Conservation (phyloP, 192 early-diverging fungal genomes). For the Backusella morwellensis region DNA sequence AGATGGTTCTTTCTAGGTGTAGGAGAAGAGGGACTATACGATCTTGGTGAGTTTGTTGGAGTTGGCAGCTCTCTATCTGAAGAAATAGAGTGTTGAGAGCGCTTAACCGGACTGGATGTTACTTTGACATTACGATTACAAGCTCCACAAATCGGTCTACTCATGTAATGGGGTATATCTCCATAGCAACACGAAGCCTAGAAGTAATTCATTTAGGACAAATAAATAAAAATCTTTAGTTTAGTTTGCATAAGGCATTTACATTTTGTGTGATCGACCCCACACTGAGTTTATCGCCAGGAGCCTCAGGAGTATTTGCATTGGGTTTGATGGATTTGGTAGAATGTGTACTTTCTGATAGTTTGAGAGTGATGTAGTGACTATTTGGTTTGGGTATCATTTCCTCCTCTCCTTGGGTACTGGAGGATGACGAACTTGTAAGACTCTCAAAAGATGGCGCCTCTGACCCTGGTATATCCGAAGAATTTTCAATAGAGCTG, state of each 20-base stretch:
- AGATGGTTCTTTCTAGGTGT: not conserved
- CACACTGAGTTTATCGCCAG: not conserved
- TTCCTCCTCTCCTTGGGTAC: not conserved
- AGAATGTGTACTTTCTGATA: not conserved
- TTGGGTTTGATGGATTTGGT: not conserved
- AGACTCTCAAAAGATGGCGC: not conserved
- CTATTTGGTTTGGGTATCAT: conserved; percentile 4
- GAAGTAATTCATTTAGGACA: not conserved
- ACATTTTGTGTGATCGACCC: not conserved
- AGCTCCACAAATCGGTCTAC: conserved; percentile 1
- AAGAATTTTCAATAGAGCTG: conserved; percentile 8
- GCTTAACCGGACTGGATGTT: not conserved
- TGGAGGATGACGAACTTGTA: not conserved
- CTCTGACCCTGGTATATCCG: not conserved
- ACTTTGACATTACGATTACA: conserved; percentile 12
- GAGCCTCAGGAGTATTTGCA: not conserved
- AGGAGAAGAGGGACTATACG: not conserved
- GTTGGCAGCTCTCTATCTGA: not conserved
- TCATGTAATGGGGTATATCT: not conserved
- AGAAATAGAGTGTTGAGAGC: not conserved
- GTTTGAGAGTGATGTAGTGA: not conserved
- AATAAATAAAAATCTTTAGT: conserved; percentile 3
- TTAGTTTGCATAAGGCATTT: conserved; percentile 1
- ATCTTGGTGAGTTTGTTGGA: not conserved
- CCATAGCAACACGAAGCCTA: not conserved